These are phyloP conservation scores for Metschnikowia reukaufii DNA, from an alignment of 805 yeast genomes.

Conservation along the genomic window DNA sequence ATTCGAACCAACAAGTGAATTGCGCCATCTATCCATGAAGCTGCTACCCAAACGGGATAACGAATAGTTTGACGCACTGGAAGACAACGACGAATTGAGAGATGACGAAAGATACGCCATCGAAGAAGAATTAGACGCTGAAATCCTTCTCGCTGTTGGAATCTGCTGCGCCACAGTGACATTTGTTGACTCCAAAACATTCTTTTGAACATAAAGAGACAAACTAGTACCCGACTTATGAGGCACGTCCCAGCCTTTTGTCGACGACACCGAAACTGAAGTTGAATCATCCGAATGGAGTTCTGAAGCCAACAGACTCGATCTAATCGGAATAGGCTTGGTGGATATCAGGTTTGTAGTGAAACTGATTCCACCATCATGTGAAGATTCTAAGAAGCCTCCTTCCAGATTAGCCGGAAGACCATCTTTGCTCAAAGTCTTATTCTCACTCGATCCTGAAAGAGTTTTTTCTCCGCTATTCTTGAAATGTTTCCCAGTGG, in stretches of 20 bases:
- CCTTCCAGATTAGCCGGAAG: background rate
- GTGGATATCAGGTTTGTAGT: slow-evolving; percentile 5
- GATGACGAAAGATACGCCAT: slow-evolving; percentile 44
- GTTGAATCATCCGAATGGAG: slow-evolving; percentile 13
- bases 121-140: slow-evolving; percentile 40
- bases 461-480: background rate
- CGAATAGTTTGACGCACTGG: slow-evolving; percentile 39
- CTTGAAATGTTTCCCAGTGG: background rate
- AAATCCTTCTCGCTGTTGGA: slow-evolving; percentile 17
- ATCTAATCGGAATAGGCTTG: slow-evolving; percentile 17
- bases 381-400: background rate
- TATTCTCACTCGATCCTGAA: background rate
- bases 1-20: slow-evolving; percentile 25
- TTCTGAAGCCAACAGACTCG: slow-evolving; percentile 4
- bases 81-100: slow-evolving; percentile 37
- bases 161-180: slow-evolving; percentile 24
- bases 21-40: slow-evolving; percentile 47
- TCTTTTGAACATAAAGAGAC: slow-evolving; percentile 20
- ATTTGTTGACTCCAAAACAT: slow-evolving; percentile 19
- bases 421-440: background rate
- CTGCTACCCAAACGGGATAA: slow-evolving; percentile 42
- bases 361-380: slow-evolving; percentile 6
- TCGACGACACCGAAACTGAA: slow-evolving; percentile 27
- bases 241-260: slow-evolving; percentile 51
- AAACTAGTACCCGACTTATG: slow-evolving; percentile 33